A percentile compares a stretch with the other conserved stretches of the same genome.
These are phyloP conservation scores for Salix viminalis DNA, from an alignment of 345 rosid species.

Conservation along the genomic window DNA sequence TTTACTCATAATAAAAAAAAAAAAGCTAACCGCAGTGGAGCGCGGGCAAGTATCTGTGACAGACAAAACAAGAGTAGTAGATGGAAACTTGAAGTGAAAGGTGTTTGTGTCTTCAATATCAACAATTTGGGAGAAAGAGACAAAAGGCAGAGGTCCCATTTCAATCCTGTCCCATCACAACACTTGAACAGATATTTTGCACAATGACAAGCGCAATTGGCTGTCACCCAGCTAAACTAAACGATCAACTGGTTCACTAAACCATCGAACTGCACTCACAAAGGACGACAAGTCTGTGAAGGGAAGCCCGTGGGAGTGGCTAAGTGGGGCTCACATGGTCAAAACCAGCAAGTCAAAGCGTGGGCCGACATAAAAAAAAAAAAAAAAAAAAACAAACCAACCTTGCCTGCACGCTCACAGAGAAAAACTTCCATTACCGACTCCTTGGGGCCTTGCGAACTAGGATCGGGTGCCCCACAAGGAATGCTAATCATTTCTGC, in stretches of 20 bases:
- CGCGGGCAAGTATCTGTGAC: not conserved
- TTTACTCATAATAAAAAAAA: too few species aligned
- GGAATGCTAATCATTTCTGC: not conserved
- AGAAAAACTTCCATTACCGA: not conserved
- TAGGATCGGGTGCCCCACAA: not conserved
- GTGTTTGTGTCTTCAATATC: not conserved
- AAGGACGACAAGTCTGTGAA: not conserved
- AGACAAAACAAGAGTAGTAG: not conserved
- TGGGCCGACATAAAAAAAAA: conserved; percentile 4
- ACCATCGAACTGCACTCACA: not conserved
- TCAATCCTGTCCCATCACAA: not conserved
- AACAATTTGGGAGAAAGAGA: not conserved
- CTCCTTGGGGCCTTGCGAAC: not conserved
- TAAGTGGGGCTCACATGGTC: not conserved
- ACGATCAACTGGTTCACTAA: not conserved
- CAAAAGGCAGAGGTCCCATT: not conserved
- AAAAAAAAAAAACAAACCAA: not conserved
- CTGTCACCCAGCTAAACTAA: not conserved
- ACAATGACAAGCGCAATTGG: conserved; percentile 21
- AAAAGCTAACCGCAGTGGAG: too few species aligned
- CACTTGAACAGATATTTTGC: conserved; percentile 9
- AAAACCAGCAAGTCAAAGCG: conserved; percentile 13
- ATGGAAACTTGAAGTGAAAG: not conserved
- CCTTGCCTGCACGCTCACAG: conserved; percentile 21
- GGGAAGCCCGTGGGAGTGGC: not conserved